Percentiles rank a stretch among this genome's conserved stretches.
These are phyloP conservation scores for Salicornia ramosissima DNA, from an alignment of 148 eudicot species.

Conservation along the genomic window DNA sequence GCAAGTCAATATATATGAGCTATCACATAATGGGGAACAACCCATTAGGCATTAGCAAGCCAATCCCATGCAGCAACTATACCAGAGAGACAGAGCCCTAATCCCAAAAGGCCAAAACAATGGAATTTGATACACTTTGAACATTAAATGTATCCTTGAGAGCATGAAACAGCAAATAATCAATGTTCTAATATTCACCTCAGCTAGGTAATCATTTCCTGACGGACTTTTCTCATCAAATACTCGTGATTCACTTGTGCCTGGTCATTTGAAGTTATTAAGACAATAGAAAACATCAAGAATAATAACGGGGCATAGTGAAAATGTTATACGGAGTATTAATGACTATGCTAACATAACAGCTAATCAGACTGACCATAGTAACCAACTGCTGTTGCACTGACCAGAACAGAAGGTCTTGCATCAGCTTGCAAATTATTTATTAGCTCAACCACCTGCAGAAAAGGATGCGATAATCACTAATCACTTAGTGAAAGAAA, in stretches of 20 bases:
- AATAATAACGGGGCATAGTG: not conserved
- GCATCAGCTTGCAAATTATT: constrained; percentile 54
- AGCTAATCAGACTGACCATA: constrained; percentile 50
- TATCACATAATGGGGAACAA: no score
- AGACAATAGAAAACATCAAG: constrained; percentile 1
- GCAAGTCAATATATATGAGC: not conserved
- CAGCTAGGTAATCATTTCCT: constrained; percentile 92
- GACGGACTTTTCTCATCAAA: constrained; percentile 92
- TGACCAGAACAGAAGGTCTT: constrained; percentile 79
- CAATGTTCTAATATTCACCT: constrained; percentile 46
- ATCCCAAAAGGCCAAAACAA: not conserved
- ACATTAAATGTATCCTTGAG: not conserved
- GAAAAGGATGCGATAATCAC: constrained; percentile 15
- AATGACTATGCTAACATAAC: not conserved
- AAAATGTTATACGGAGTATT: not conserved
- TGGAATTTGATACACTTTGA: not conserved
- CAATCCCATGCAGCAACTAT: not conserved
- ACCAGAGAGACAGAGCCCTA: not conserved
- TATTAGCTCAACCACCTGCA: constrained; percentile 80
- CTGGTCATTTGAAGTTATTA: constrained; percentile 32
- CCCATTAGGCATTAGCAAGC: no score
- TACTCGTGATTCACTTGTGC: constrained; percentile 76
- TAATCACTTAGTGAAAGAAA: constrained; percentile 6
- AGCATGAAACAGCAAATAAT: constrained; percentile 12
- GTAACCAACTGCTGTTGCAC: constrained; percentile 97